Conservation (phyloP, 129 eudicot species). For the Apium graveolens region DNA sequence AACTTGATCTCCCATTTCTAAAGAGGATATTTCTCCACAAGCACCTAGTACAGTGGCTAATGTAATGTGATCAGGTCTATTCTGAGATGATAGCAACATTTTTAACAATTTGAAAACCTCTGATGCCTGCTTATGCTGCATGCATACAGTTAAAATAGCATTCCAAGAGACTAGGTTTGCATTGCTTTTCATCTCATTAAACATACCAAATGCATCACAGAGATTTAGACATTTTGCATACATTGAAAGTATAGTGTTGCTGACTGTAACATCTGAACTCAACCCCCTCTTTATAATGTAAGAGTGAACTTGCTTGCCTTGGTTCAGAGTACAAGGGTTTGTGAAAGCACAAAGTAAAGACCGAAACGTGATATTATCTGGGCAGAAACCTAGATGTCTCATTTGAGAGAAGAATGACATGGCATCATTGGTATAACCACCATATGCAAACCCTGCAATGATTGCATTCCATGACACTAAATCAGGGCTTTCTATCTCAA, state of each 20-base stretch:
- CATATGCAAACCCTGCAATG: constrained; percentile 39
- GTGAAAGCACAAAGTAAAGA: constrained; percentile 37
- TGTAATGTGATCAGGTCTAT: constrained; percentile 32
- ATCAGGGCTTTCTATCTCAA: constrained; percentile 35
- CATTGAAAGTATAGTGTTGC: constrained; percentile 37
- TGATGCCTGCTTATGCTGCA: constrained; percentile 20
- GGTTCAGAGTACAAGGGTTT: constrained; percentile 22
- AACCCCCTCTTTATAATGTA: constrained; percentile 28
- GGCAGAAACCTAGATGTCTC: constrained; percentile 25
- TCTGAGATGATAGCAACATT: constrained; percentile 22
- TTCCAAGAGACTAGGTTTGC: constrained; percentile 46
- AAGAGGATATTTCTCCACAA: constrained; percentile 35
- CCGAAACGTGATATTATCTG: constrained; percentile 32
- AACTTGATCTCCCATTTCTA: constrained; percentile 35
- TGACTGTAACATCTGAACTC: constrained; percentile 20
- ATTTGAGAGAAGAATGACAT: constrained; percentile 26
- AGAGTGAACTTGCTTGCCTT: constrained; percentile 38
- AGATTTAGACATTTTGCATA: constrained; percentile 32
- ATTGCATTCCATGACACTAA: constrained; percentile 43
- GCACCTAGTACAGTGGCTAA: constrained; percentile 22
- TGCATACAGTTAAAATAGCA: constrained; percentile 32
- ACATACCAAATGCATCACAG: constrained; percentile 23
- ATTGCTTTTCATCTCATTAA: constrained; percentile 20
- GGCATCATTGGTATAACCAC: constrained; percentile 29
- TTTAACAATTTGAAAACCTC: constrained; percentile 29